Conservation (phyloP, 768 basidiomycete species). For the Ramaria rubella region DNA sequence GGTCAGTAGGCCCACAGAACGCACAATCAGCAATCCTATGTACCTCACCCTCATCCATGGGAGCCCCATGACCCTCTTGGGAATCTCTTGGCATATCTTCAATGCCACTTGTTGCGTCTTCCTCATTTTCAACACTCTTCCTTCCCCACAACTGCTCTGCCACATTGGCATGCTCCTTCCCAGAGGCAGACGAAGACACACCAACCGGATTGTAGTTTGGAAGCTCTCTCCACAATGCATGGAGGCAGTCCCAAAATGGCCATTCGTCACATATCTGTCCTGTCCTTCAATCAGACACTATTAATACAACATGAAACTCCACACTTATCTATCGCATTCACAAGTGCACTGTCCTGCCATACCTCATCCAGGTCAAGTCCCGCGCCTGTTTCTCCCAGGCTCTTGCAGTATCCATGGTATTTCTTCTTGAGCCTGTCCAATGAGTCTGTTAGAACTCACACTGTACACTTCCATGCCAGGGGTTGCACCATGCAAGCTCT, state of each 20-base stretch:
- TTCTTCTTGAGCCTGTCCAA: slow-evolving; percentile 6
- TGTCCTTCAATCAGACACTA: not conserved
- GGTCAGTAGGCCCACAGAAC: not conserved
- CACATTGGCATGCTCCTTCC: not conserved
- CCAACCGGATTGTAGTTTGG: slow-evolving; percentile 26
- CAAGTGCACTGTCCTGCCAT: not conserved
- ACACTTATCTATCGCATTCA: not conserved
- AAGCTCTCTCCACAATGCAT: slow-evolving; percentile 25
- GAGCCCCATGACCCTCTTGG: not conserved
- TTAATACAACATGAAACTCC: not conserved
- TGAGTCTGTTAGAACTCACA: slow-evolving; percentile 6
- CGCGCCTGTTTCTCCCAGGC: slow-evolving; percentile 1
- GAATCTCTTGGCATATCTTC: not conserved
- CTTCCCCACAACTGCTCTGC: not conserved
- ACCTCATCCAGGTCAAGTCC: not conserved
- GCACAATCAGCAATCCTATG: not conserved
- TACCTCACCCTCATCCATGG: not conserved
- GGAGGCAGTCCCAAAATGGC: slow-evolving; percentile 27
- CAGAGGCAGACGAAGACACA: not conserved
- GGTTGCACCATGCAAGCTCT: slow-evolving; percentile 7
- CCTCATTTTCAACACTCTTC: not conserved
- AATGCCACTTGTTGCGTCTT: not conserved
- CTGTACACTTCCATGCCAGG: slow-evolving; percentile 17
- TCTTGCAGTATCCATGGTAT: not conserved
- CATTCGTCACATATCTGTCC: slow-evolving; percentile 14